phyloP scores from a whole-genome alignment of 2,329 filamentous ascomycete genomes.

The Tolypocladium paradoxum region DNA sequence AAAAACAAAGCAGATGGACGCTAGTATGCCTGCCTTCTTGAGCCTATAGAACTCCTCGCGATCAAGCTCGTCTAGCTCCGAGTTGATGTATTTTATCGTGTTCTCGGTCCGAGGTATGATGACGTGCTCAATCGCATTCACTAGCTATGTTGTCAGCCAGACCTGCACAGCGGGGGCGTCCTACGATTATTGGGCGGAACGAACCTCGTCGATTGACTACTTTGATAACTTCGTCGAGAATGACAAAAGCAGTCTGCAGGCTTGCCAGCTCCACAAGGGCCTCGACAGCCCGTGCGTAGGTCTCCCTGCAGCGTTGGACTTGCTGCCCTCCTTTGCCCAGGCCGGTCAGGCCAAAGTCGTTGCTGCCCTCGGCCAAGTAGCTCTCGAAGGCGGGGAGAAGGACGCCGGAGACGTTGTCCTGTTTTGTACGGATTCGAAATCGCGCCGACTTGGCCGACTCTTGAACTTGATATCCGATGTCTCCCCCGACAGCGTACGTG shows the following conservation, averaged over 20 bases:
- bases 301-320: conserved; percentile 88
- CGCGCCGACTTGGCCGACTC: conserved; percentile 89
- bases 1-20: not conserved
- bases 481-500: conserved; percentile 89
- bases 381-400: conserved; percentile 89
- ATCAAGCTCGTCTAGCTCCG: conserved; percentile 92
- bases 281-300: conserved; percentile 90
- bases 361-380: conserved; percentile 77
- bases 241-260: conserved; percentile 94
- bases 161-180: conserved; percentile 7
- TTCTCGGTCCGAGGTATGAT: conserved; percentile 98
- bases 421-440: conserved; percentile 87
- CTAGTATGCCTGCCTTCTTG: conserved; percentile 54
- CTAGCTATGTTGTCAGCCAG: conserved; percentile 28
- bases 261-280: conserved; percentile 91
- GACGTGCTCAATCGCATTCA: conserved; percentile 92
- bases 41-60: conserved; percentile 95
- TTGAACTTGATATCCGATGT: conserved; percentile 94
- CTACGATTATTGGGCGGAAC: conserved; percentile 10
- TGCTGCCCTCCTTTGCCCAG: conserved; percentile 96
- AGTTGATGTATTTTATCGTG: conserved; percentile 99
- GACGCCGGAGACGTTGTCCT: conserved; percentile 97
- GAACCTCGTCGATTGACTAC: conserved; percentile 90
- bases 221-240: conserved; percentile 97
- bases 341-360: conserved; percentile 92